phyloP scores from a whole-genome alignment of 176 grass and related monocot species.

The Miscanthus lutarioriparius region DNA sequence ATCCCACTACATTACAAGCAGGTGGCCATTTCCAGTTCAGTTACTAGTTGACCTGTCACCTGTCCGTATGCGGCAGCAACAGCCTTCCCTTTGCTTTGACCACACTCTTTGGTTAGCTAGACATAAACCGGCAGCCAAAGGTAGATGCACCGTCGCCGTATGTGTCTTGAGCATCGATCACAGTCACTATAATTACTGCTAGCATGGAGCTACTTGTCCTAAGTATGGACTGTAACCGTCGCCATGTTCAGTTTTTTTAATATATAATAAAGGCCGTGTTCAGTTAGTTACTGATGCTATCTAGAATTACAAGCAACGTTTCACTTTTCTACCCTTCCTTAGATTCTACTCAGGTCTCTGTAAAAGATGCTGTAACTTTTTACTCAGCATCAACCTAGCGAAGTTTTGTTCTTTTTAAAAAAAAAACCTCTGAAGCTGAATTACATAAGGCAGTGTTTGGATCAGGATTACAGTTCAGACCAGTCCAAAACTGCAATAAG shows the following conservation, averaged over 20 bases:
- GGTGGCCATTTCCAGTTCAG: conserved; percentile 16
- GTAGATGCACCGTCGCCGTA: neutral
- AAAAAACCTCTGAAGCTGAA: neutral
- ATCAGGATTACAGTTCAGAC: neutral
- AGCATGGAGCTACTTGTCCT: neutral
- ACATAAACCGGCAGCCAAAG: neutral
- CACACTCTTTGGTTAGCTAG: conserved; percentile 12
- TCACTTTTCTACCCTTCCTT: neutral
- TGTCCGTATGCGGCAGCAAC: conserved; percentile 8
- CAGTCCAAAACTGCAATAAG: neutral
- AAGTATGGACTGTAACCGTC: conserved; percentile 34
- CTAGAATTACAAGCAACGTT: conserved; percentile 33
- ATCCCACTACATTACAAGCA: neutral
- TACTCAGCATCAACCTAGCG: neutral
- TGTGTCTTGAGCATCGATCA: neutral
- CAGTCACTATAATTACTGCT: neutral
- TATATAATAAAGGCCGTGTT: neutral
- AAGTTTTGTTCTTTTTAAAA: neutral
- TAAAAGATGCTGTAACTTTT: neutral
- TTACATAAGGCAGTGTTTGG: neutral
- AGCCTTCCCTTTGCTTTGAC: conserved; percentile 36
- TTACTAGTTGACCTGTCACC: neutral
- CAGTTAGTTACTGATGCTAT: conserved; percentile 17
- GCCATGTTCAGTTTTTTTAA: neutral
- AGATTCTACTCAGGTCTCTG: conserved; percentile 26